Base-by-base conservation (phyloP, 2,329 filamentous ascomycete genomes). In the Ophiostoma montium region DNA sequence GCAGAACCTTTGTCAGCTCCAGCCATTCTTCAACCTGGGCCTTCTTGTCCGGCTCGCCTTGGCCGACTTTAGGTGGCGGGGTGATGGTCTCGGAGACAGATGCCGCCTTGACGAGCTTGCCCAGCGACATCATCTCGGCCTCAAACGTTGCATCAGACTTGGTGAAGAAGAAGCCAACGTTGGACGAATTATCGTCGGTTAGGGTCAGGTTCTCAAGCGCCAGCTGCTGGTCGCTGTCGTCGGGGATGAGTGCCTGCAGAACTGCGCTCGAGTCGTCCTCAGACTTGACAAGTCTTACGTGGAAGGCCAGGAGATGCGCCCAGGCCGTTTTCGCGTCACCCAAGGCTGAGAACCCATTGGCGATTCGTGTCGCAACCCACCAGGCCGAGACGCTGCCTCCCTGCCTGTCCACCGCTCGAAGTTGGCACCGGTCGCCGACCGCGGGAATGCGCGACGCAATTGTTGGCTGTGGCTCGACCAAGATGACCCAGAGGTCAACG, bases 111-210 rank as follows among this genome's bases (percentile, higher is more conserved):
- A 48, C 33, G 8, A 58, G 32, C 15, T 52, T 53, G 15, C 44
- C 32, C 15, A 57, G 33, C 0, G 55, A 50, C 2, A 27, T 46
- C 46, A 56, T 54, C 41, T 58, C 57, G 1, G 53, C 56, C 1
- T 51, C 50, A 19, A 53, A 53, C 0, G 57, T 57, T 1, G 56
- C 53, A 10, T 55, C 55, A 0, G 49, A 51, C 13, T 47, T 48
- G 2, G 50, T 50, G 7, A 58, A 54, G 16, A 51, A 52, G 9
- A 58, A 35, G 2, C 48, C 42, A 7, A 55, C 35, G 1, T n/a
- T 23, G 13, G 52, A 18, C 2, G 55, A 30, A 18, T 57, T 57
- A 13, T 38, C 36, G 2, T 47, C 13, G 21, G 16, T 33, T 2
- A 57, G 35, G 8, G 38, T 32, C 12, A 55, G 47, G 1, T 33